A percentile compares a stretch with the other conserved stretches of the same genome.
These are phyloP conservation scores for Sextonia rubra DNA, from an alignment of 164 flowering plant genomes.

Conservation along the genomic window DNA sequence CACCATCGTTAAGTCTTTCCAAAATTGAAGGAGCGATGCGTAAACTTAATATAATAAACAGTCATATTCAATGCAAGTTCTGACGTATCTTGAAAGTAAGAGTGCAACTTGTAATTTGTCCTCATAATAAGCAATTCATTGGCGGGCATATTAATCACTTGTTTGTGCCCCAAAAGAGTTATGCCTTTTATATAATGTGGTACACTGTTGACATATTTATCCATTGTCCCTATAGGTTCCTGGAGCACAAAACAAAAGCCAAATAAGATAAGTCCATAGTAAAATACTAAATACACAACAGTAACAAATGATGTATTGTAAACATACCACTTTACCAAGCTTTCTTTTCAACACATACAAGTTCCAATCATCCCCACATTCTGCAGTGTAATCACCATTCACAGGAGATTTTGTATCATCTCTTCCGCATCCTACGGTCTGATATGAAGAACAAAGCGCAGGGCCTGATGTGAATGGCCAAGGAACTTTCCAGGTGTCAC, in stretches of 20 bases:
- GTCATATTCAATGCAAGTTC: conserved; percentile 45
- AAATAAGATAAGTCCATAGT: not conserved
- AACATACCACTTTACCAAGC: conserved; percentile 38
- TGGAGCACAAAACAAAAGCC: conserved; percentile 19
- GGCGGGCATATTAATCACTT: conserved; percentile 27
- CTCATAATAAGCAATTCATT: conserved; percentile 38
- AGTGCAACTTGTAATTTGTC: conserved; percentile 45
- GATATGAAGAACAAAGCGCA: conserved; percentile 54
- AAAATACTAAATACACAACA: not conserved
- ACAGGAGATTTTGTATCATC: not conserved
- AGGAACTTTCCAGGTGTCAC: conserved; percentile 22
- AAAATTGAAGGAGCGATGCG: conserved; percentile 29
- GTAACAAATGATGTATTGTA: not conserved
- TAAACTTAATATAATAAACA: conserved; percentile 45
- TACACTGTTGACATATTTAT: conserved; percentile 29
- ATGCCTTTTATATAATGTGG: conserved; percentile 40
- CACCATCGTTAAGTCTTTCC: conserved; percentile 11
- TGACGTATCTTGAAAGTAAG: conserved; percentile 28
- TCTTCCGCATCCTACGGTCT: conserved; percentile 26
- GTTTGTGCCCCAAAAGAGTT: conserved; percentile 47
- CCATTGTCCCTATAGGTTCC: conserved; percentile 34
- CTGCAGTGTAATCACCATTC: conserved; percentile 24
- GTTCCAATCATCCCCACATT: conserved; percentile 49
- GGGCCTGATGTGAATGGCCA: conserved; percentile 57
- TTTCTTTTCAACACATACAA: conserved; percentile 29